Conservation (phyloP, 1,139 yeast genomes). For the Meyerozyma elateridarum region DNA sequence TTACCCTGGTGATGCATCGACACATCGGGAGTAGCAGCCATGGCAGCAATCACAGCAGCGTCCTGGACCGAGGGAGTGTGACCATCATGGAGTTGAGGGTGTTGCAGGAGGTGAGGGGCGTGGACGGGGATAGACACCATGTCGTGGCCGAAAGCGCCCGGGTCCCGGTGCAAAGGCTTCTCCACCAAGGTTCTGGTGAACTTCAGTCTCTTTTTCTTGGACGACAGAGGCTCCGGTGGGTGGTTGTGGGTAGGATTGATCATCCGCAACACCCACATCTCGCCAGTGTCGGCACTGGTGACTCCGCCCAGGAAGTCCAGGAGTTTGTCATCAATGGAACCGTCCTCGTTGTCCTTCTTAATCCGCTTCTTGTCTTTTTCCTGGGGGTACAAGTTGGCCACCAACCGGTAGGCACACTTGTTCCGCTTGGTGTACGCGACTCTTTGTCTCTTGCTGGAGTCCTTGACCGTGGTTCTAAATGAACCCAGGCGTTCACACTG, state of each 20-base stretch:
- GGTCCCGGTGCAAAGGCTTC: constrained; percentile 38
- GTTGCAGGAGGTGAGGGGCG: constrained; percentile 19
- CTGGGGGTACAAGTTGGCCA: constrained; percentile 41
- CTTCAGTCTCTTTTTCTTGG: constrained; percentile 36
- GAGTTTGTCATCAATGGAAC: constrained; percentile 24
- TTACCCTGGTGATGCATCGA: constrained; percentile 18
- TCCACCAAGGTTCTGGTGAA: constrained; percentile 42
- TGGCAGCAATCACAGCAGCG: constrained; percentile 45
- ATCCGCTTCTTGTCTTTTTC: constrained; percentile 36
- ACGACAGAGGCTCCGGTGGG: constrained; percentile 38
- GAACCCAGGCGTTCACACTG: constrained; percentile 47
- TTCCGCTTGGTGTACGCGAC: constrained; percentile 49
- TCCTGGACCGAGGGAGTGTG: constrained; percentile 38
- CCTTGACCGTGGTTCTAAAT: constrained; percentile 48
- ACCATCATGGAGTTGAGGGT: constrained; percentile 19
- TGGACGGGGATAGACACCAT: constrained; percentile 14
- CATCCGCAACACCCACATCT: constrained; percentile 49
- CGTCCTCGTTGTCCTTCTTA: constrained; percentile 19
- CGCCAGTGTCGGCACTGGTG: constrained; percentile 13
- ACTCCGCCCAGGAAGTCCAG: constrained; percentile 11
- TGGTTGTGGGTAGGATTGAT: constrained; percentile 46
- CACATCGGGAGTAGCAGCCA: constrained; percentile 31
- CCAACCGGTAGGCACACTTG: constrained; percentile 46
- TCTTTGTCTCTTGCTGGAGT: constrained; percentile 42
- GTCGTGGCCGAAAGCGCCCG: constrained; percentile 14